These are phyloP conservation scores for Fusarium clavum DNA, from an alignment of 2,329 filamentous ascomycete genomes.

Conservation along the genomic window DNA sequence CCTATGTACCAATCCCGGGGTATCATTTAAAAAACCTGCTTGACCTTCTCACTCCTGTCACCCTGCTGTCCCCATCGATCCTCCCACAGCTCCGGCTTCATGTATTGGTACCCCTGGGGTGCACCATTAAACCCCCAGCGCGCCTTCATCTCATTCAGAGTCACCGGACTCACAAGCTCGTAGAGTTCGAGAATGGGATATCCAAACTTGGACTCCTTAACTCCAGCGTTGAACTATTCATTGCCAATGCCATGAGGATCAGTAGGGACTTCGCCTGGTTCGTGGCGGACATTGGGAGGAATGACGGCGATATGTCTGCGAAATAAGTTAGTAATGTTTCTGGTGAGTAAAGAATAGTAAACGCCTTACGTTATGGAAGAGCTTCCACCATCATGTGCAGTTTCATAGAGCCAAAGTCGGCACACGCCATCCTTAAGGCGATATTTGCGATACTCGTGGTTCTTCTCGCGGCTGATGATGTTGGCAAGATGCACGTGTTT, in stretches of 20 bases:
- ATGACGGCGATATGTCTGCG: conserved; percentile 27
- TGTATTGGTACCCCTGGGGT: conserved; percentile 46
- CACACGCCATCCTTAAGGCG: conserved; percentile 36
- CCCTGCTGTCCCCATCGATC: conserved; percentile 40
- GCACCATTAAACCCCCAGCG: conserved; percentile 42
- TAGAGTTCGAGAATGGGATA: conserved; percentile 46
- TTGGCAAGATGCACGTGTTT: conserved; percentile 37
- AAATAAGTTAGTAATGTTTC: not conserved
- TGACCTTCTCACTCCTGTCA: not conserved
- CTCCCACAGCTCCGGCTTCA: conserved; percentile 39
- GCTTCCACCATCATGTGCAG: conserved; percentile 14
- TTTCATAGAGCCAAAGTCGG: conserved; percentile 48
- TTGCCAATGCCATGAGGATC: conserved; percentile 47
- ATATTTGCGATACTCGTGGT: conserved; percentile 47
- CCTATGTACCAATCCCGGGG: rapidly evolving
- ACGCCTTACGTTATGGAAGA: conserved; percentile 42
- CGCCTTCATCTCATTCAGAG: conserved; percentile 42
- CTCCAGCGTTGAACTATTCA: conserved; percentile 46
- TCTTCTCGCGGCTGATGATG: conserved; percentile 41
- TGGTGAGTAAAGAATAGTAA: too few relatives aligned
- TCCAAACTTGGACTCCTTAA: conserved; percentile 44
- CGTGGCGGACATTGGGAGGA: conserved; percentile 6
- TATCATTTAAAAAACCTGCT: not conserved
- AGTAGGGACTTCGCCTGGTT: conserved; percentile 33
- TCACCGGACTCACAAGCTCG: conserved; percentile 39